These are phyloP conservation scores for Cladosporium sp. DNA, from an alignment of 2,329 filamentous ascomycete genomes.

Conservation along the genomic window DNA sequence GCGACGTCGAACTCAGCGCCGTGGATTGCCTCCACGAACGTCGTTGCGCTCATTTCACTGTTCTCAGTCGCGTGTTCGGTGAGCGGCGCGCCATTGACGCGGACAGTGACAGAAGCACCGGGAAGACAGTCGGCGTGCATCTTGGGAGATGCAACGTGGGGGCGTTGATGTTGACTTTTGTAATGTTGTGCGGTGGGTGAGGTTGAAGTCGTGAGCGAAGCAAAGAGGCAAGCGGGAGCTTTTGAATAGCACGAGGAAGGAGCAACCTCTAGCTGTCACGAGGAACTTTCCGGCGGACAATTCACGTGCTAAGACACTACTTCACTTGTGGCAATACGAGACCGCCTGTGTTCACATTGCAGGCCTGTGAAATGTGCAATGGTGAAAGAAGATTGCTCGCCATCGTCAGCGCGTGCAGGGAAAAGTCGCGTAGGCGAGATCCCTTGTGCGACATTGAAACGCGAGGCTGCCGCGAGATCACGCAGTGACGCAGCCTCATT, in stretches of 20 bases:
- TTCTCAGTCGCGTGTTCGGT: constrained; percentile 25
- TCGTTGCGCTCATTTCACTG: background rate
- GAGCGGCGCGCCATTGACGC: constrained; percentile 14
- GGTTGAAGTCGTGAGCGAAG: background rate
- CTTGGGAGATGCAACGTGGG: background rate
- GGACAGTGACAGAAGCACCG: constrained; percentile 20
- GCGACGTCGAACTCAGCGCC: constrained; percentile 22
- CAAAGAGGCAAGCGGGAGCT: background rate
- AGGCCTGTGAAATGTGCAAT: background rate
- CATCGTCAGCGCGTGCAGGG: too few relatives aligned
- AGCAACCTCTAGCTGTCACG: background rate
- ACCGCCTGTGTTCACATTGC: background rate
- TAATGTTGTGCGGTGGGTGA: background rate
- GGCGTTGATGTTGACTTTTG: too few relatives aligned
- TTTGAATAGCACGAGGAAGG: background rate
- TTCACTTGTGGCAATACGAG: background rate
- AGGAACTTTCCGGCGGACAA: background rate
- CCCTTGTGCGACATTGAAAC: background rate
- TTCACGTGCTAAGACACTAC: background rate
- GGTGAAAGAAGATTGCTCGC: background rate
- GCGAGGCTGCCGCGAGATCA: background rate
- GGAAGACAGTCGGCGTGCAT: constrained; percentile 11
- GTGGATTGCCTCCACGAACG: constrained; percentile 24
- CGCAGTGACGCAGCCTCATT: too few relatives aligned
- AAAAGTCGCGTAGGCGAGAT: background rate